Evolutionary conservation across 2,329 filamentous ascomycete species (phyloP).

Genomic region (Xylariaceae sp.): DNA sequence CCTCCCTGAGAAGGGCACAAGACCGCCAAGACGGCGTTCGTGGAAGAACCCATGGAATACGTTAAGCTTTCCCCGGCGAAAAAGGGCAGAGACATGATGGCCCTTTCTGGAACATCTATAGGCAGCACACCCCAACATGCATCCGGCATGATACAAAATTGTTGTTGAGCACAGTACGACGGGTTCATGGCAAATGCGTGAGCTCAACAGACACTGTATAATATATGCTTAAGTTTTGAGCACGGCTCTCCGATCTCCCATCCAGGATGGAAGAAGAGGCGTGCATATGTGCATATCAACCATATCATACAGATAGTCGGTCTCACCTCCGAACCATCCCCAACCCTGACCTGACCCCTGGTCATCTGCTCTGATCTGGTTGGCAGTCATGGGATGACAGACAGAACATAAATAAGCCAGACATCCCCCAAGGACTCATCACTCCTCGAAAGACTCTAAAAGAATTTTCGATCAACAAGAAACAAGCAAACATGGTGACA

Average conservation of each 20-base stretch:
- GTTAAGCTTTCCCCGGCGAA: neutral
- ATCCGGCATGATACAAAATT: neutral
- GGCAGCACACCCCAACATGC: neutral
- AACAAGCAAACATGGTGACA: too few relatives aligned
- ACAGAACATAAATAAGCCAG: too few relatives aligned
- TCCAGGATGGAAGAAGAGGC: neutral
- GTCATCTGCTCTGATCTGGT: neutral
- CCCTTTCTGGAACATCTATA: neutral
- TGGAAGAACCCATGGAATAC: neutral
- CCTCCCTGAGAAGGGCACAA: neutral
- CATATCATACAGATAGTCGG: slow-evolving; percentile 2
- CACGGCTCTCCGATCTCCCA: neutral
- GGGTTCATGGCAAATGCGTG: neutral
- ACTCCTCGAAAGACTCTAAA: too few relatives aligned
- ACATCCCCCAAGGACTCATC: too few relatives aligned
- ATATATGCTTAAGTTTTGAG: neutral
- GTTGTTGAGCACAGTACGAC: neutral
- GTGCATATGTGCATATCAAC: neutral
- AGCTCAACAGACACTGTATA: neutral
- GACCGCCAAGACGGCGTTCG: neutral
- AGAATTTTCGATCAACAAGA: too few relatives aligned
- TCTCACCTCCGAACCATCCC: slow-evolving; percentile 22
- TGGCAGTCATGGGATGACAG: too few relatives aligned
- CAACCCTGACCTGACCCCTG: slow-evolving; percentile 12
- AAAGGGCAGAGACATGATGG: neutral